A percentile compares a stretch with the other conserved stretches of the same genome.
Conservation (phyloP, 345 rosid genomes). For the Populus tremula region DNA sequence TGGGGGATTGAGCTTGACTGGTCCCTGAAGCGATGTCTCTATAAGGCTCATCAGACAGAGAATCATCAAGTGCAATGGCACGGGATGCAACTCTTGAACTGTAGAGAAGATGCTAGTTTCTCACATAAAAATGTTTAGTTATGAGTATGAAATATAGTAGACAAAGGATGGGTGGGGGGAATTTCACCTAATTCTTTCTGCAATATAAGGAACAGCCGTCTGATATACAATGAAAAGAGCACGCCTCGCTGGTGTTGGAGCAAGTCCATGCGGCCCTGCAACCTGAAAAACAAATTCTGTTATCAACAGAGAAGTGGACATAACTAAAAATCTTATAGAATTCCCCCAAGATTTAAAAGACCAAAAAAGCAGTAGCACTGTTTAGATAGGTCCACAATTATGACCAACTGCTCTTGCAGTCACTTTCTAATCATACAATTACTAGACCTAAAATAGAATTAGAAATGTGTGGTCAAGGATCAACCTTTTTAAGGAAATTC, state of each 20-base stretch:
- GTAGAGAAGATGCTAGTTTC: constrained; percentile 7
- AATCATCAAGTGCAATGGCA: constrained; percentile 62
- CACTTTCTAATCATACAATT: neutral
- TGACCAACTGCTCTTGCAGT: neutral
- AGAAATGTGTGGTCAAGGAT: too few relatives aligned
- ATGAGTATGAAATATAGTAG: neutral
- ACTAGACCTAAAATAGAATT: too few relatives aligned
- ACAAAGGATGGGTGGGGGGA: neutral
- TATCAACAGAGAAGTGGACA: neutral
- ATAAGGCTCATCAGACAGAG: constrained; percentile 45
- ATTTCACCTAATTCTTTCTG: constrained; percentile 76
- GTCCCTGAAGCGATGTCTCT: constrained; percentile 26
- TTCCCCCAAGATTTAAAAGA: too few relatives aligned
- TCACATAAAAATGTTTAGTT: neutral
- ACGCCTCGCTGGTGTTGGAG: constrained; percentile 96
- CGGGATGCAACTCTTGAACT: constrained; percentile 75
- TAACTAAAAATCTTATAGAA: too few relatives aligned
- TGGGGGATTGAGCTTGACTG: constrained; percentile 33
- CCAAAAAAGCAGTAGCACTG: too few relatives aligned
- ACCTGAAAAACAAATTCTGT: constrained; percentile 42
- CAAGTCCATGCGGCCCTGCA: constrained; percentile 68
- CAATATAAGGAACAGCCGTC: constrained; percentile 75
- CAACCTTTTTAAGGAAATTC: too few relatives aligned
- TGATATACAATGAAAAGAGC: constrained; percentile 81
- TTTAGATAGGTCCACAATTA: too few relatives aligned